Conservation (phyloP, 306 rosid genomes). For the Prunus dulcis region DNA sequence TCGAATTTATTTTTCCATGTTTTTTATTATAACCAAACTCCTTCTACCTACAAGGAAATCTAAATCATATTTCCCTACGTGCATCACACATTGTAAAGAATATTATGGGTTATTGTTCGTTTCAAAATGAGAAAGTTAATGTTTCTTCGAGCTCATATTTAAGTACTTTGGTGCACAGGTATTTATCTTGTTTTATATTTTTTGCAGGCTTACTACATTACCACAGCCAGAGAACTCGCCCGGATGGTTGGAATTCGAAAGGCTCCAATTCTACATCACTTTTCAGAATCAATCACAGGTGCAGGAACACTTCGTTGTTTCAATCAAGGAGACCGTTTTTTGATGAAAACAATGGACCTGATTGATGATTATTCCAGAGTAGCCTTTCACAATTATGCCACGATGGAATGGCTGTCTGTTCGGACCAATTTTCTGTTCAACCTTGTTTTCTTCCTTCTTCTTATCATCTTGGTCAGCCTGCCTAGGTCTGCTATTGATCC, state of each 20-base stretch:
- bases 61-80: background rate
- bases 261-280: slow-evolving; percentile 35
- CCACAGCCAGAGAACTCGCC: slow-evolving; percentile 24
- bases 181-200: background rate
- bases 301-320: slow-evolving; percentile 27
- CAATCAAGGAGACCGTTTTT: slow-evolving; percentile 20
- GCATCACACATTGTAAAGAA: background rate
- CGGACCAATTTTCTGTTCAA: slow-evolving; percentile 22
- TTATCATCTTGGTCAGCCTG: slow-evolving; percentile 22
- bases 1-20: background rate
- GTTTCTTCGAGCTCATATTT: background rate
- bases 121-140: background rate
- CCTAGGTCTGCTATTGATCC: slow-evolving; percentile 26
- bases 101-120: background rate
- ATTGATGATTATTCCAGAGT: slow-evolving; percentile 22
- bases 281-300: slow-evolving; percentile 27
- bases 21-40: background rate
- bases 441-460: slow-evolving; percentile 13
- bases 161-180: background rate
- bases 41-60: background rate
- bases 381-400: slow-evolving; percentile 18
- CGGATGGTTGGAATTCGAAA: slow-evolving; percentile 26
- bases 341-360: slow-evolving; percentile 13
- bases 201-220: slow-evolving; percentile 24
- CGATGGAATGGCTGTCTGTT: slow-evolving; percentile 30